A percentile compares a stretch with the other conserved stretches of the same genome.
Conservation (phyloP, 2,329 filamentous ascomycete species). For the Ophiosphaerella korrae region DNA sequence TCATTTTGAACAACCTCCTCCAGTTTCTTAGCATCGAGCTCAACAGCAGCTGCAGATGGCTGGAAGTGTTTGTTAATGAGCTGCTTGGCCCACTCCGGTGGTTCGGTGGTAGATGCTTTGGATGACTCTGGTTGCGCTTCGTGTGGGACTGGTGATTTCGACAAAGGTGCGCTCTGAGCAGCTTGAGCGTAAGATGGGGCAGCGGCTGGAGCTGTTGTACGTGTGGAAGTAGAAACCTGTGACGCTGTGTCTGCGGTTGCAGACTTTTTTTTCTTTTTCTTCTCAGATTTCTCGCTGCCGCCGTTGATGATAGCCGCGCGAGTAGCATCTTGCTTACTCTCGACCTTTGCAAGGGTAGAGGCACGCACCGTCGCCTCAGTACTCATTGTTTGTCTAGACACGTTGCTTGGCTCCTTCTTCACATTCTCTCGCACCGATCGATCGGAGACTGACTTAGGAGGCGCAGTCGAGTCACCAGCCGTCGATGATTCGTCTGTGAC, state of each 20-base stretch:
- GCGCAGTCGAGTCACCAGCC: slow-evolving; percentile 43
- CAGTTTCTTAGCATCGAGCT: slow-evolving; percentile 60
- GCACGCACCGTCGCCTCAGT: slow-evolving; percentile 48
- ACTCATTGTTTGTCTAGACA: slow-evolving; percentile 41
- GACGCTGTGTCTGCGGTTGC: slow-evolving; percentile 52
- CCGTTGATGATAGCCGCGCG: slow-evolving; percentile 49
- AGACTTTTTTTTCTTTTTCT: slow-evolving; percentile 72
- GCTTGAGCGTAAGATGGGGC: slow-evolving; percentile 51
- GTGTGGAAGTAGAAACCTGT: slow-evolving; percentile 47
- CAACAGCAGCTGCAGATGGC: slow-evolving; percentile 21
- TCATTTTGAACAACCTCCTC: slow-evolving; percentile 55
- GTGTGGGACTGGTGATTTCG: slow-evolving; percentile 37
- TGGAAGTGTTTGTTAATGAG: slow-evolving; percentile 39
- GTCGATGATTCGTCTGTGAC: slow-evolving; percentile 44
- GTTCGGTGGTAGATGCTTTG: slow-evolving; percentile 28
- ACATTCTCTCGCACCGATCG: slow-evolving; percentile 43
- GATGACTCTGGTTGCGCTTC: slow-evolving; percentile 23
- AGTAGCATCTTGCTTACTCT: slow-evolving; percentile 49
- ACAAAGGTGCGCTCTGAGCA: slow-evolving; percentile 38
- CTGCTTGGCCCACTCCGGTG: slow-evolving; percentile 46
- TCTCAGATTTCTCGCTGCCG: slow-evolving; percentile 48
- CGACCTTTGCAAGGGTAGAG: slow-evolving; percentile 49
- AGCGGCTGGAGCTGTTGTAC: slow-evolving; percentile 36
- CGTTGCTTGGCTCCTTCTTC: slow-evolving; percentile 43
- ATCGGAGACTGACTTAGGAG: slow-evolving; percentile 42